phyloP scores from a whole-genome alignment of 106 monocot species.

The Dendrobium nobile region DNA sequence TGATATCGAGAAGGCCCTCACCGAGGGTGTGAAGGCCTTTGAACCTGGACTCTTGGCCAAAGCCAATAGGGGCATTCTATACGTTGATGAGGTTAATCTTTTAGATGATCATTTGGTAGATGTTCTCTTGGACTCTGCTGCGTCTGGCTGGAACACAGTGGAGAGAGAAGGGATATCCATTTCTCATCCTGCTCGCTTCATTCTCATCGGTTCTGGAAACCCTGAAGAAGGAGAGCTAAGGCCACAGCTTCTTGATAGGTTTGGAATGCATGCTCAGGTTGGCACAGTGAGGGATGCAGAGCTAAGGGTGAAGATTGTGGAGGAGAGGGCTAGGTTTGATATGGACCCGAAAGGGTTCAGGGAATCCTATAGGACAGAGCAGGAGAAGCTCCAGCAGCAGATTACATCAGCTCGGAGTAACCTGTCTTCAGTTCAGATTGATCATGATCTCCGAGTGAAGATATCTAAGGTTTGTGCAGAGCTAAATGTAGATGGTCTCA shows the following conservation, averaged over 20 bases:
- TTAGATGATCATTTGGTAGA: constrained; percentile 97
- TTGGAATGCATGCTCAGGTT: constrained; percentile 98
- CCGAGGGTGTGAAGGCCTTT: constrained; percentile 96
- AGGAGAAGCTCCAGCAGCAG: constrained; percentile 85
- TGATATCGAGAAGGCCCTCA: constrained; percentile 98
- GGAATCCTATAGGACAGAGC: constrained; percentile 63
- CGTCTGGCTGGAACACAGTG: constrained; percentile 99
- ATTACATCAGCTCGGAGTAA: constrained; percentile 55
- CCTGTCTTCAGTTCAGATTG: constrained; percentile 67
- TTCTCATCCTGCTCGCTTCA: constrained; percentile 95
- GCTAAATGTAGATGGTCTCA: constrained; percentile 94
- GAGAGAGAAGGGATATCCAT: constrained; percentile 98
- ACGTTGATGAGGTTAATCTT: constrained; percentile 97
- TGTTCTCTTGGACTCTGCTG: constrained; percentile 90
- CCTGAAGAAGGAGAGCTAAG: constrained; percentile 96
- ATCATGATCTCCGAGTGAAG: constrained; percentile 79
- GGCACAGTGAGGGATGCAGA: constrained; percentile 96
- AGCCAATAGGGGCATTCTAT: constrained; percentile 96
- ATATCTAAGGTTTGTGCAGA: constrained; percentile 93
- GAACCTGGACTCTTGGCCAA: constrained; percentile 96
- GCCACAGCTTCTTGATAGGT: constrained; percentile 95
- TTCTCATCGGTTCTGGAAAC: constrained; percentile 95
- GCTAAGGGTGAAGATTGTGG: constrained; percentile 93
- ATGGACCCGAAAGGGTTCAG: constrained; percentile 73
- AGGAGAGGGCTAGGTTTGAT: constrained; percentile 87